phyloP scores from a whole-genome alignment of 345 rosid genomes.

The Salix suchowensis region DNA sequence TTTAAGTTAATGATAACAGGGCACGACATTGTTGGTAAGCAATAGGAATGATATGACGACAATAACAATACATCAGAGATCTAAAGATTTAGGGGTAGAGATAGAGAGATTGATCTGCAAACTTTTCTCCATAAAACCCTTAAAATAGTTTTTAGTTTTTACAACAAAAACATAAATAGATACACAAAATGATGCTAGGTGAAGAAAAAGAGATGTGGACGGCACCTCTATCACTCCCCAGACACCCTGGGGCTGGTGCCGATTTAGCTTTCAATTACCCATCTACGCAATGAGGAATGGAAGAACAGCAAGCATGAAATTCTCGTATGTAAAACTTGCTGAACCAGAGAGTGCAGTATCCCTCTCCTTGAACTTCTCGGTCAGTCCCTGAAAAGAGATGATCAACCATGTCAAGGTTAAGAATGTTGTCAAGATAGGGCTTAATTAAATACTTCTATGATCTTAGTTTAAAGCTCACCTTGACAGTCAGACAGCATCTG shows the following conservation, averaged over 20 bases:
- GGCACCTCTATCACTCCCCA: background rate
- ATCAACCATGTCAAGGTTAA: background rate
- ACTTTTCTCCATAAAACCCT: background rate
- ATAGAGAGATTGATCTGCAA: background rate
- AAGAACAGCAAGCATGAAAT: slow-evolving; percentile 79
- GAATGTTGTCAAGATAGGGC: background rate
- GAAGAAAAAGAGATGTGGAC: background rate
- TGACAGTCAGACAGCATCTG: slow-evolving; percentile 96
- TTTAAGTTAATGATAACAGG: too few species aligned
- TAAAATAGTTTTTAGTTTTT: background rate
- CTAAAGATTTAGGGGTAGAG: background rate
- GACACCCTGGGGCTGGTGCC: too few species aligned
- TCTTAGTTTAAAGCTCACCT: slow-evolving; percentile 39
- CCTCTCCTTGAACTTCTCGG: slow-evolving; percentile 88
- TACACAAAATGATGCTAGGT: background rate
- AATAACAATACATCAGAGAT: background rate
- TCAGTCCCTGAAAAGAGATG: slow-evolving; percentile 56
- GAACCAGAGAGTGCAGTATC: slow-evolving; percentile 64
- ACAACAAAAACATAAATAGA: background rate
- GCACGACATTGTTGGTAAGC: background rate
- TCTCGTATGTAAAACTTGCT: slow-evolving; percentile 71
- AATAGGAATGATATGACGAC: background rate
- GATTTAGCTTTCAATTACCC: background rate
- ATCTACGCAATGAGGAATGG: slow-evolving; percentile 77
- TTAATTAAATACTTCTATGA: background rate